These are phyloP conservation scores for Rubroshorea leprosula DNA, from an alignment of 345 rosid species.

Conservation along the genomic window DNA sequence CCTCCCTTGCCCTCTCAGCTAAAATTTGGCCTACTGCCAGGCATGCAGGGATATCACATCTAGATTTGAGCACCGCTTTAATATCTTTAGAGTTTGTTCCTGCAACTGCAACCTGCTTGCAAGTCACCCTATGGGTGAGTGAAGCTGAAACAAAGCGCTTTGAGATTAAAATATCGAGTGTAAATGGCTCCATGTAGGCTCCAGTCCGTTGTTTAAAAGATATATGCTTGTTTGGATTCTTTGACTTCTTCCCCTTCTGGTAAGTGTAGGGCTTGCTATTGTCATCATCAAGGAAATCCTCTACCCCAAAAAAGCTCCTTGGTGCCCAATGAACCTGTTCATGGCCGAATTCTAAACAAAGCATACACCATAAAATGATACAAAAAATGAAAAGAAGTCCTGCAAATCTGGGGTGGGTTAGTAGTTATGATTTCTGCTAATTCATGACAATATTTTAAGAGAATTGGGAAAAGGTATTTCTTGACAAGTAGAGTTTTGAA, in stretches of 20 bases:
- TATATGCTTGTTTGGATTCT: constrained; percentile 68
- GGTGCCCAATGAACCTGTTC: constrained; percentile 50
- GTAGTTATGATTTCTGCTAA: background rate
- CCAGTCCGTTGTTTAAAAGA: constrained; percentile 81
- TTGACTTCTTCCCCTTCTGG: constrained; percentile 73
- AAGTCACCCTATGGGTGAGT: constrained; percentile 79
- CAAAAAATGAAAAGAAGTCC: background rate
- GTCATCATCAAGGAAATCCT: constrained; percentile 85
- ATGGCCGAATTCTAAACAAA: constrained; percentile 3
- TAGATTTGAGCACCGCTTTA: constrained; percentile 74
- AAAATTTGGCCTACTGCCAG: constrained; percentile 69
- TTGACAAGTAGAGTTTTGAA: too few species aligned
- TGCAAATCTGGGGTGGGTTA: background rate
- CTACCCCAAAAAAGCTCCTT: constrained; percentile 95
- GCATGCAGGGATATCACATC: constrained; percentile 86
- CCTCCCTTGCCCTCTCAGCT: constrained; percentile 81
- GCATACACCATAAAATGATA: background rate
- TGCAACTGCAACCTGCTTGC: constrained; percentile 91
- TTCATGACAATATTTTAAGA: too few species aligned
- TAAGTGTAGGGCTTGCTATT: constrained; percentile 87
- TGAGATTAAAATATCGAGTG: constrained; percentile 80
- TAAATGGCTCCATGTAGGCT: constrained; percentile 89
- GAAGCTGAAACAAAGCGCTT: constrained; percentile 93
- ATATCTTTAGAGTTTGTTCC: constrained; percentile 96
- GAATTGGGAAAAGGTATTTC: too few species aligned